phyloP scores from a whole-genome alignment of 2,329 filamentous ascomycete genomes.

The Thyridium curvatum region DNA sequence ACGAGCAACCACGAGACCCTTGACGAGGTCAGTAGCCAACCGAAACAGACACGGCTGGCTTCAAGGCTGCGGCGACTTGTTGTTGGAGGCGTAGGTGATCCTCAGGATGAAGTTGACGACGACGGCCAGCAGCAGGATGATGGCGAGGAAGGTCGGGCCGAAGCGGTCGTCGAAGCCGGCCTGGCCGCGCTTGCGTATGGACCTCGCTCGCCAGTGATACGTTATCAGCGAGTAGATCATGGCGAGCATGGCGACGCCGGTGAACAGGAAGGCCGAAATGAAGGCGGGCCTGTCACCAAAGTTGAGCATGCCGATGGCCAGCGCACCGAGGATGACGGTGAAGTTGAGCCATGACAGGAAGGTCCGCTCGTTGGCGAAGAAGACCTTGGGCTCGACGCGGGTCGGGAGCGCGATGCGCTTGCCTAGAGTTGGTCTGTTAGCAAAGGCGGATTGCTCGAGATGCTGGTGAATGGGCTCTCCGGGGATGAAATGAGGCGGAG shows the following conservation, averaged over 20 bases:
- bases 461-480: too few species aligned
- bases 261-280: constrained; percentile 91
- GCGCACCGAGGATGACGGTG: constrained; percentile 93
- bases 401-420: constrained; percentile 98
- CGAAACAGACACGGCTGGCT: too few species aligned
- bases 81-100: constrained; percentile 43
- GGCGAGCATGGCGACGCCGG: constrained; percentile 84
- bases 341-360: constrained; percentile 99
- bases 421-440: constrained; percentile 46
- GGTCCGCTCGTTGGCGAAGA: constrained; percentile 99
- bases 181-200: constrained; percentile 84
- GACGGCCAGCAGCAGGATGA: constrained; percentile 83
- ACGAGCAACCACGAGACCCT: too few species aligned
- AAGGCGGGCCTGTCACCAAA: constrained; percentile 93
- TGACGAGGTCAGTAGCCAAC: too few species aligned
- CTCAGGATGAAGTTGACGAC: constrained; percentile 91
- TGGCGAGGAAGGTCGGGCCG: constrained; percentile 82
- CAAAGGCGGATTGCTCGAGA: constrained; percentile 5
- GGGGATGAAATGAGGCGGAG: constrained; percentile 1
- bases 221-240: constrained; percentile 94
- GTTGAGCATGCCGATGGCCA: constrained; percentile 95
- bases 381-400: constrained; percentile 98
- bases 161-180: constrained; percentile 95
- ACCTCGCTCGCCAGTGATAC: constrained; percentile 95
- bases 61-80: constrained; percentile 16